Evolutionary conservation across 768 basidiomycete genomes (phyloP), one percentile per base, ranked within the genome.

Genomic region (Tephrocybe sp.): DNA sequence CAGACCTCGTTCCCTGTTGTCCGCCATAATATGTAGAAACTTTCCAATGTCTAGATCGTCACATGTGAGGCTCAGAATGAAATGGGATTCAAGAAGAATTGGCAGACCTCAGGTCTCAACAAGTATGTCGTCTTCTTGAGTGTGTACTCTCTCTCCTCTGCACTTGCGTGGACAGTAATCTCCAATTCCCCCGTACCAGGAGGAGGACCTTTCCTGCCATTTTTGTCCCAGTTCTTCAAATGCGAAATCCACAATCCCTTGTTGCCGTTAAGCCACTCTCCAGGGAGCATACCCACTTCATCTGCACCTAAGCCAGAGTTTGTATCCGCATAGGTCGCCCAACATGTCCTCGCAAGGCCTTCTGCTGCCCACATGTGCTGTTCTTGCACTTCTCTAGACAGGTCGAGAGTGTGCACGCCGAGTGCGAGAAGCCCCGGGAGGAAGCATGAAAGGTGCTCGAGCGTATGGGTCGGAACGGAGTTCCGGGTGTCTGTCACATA

Each of bases 361-460:
- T 79, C 72, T 4, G 84, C 84, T 8, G 81, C 84, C 77, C 80
- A 84, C 49, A 60, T 55, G 56, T 85, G 83, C 45, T 78, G 63
- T 72, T 73, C 67, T 39, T 66, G 70, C 41, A 72, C 69, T 13
- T 52, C 47, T 1, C 55, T 49, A 2, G 74, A 58, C 19, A 76
- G 62, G 22, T 69, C 65, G 13, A 68, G 68, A 13, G 72, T 73
- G 52, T 77, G 67, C 12, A 69, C 78, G 26, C 83, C 84, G 7
- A 86, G 74, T 0, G 82, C 80, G 39, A 86, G 70, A 9, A 85
- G 67, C 3, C 82, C 84, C 0, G 83, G 81, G 51, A 84, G 72
- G 70, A 83, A 85, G 59, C 84, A 86, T 4, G 81, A 74, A 26
- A 84, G 74, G 59, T 86, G 84, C 60, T 85, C 78, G 48, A 84